Evolutionary conservation across 208 protist genomes (phyloP).

Genomic region (Leishmania gerbilli): DNA sequence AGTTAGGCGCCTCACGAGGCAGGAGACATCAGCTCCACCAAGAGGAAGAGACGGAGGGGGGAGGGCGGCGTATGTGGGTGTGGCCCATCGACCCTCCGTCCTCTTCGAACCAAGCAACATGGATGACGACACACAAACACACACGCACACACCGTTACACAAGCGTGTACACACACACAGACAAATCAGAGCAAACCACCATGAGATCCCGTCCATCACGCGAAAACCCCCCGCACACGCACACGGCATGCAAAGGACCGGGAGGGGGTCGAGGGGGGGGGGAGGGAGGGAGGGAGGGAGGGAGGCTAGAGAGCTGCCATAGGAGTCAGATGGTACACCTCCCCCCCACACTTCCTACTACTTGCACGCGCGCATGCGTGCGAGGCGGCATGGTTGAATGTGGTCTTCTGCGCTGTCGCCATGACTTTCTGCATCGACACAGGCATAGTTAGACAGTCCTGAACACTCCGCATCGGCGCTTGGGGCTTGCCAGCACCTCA

Average conservation of each 20-base stretch:
- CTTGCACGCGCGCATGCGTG: neutral
- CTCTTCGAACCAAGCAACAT: neutral
- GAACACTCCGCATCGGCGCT: neutral
- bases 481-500: neutral
- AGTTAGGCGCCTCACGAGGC: slow-evolving; percentile 2
- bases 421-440: neutral
- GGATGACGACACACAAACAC: neutral
- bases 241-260: neutral
- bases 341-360: neutral
- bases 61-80: neutral
- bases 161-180: neutral
- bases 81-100: neutral
- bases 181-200: neutral
- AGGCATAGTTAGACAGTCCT: neutral
- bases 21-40: slow-evolving; percentile 2
- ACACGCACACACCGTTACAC: neutral
- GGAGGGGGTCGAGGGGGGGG: neutral
- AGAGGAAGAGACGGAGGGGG: slow-evolving; percentile 3
- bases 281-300: neutral
- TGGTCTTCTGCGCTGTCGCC: neutral
- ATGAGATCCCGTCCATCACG: neutral
- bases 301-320: neutral
- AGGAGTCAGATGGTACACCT: neutral
- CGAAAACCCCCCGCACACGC: neutral
- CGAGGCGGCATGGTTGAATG: neutral